These are phyloP conservation scores for Tetrapisispora iriomotensis DNA, from an alignment of 805 yeast species.

Conservation along the genomic window DNA sequence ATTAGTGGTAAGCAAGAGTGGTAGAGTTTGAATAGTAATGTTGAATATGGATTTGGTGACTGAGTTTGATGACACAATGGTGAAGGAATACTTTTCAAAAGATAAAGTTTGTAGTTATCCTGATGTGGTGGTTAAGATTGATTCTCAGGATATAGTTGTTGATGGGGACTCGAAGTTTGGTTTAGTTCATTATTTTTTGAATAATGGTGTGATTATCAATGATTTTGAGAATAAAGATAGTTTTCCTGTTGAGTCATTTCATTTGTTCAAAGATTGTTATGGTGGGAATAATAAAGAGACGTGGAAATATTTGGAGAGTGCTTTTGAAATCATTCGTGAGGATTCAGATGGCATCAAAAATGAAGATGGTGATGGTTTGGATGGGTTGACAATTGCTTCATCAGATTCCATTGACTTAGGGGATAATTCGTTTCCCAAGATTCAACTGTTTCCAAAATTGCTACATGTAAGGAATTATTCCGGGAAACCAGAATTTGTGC, in stretches of 20 bases:
- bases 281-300: neutral
- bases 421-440: neutral
- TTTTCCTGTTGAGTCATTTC: neutral
- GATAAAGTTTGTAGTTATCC: neutral
- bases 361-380: neutral
- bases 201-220: neutral
- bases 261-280: constrained; percentile 3
- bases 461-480: neutral
- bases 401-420: too few species aligned
- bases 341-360: neutral
- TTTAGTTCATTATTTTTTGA: neutral
- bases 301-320: too few species aligned
- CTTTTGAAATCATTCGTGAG: too few species aligned
- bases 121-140: neutral
- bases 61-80: too few species aligned
- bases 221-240: neutral
- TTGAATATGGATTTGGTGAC: too few species aligned
- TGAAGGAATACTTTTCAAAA: too few species aligned
- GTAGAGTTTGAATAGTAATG: too few species aligned
- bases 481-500: neutral
- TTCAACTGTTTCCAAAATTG: constrained; percentile 7
- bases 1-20: too few species aligned
- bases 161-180: neutral
- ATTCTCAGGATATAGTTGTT: neutral
- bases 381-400: neutral